Base-by-base conservation (phyloP, 1,284 basidiomycete genomes). In the Leccinum pallidistipes region DNA sequence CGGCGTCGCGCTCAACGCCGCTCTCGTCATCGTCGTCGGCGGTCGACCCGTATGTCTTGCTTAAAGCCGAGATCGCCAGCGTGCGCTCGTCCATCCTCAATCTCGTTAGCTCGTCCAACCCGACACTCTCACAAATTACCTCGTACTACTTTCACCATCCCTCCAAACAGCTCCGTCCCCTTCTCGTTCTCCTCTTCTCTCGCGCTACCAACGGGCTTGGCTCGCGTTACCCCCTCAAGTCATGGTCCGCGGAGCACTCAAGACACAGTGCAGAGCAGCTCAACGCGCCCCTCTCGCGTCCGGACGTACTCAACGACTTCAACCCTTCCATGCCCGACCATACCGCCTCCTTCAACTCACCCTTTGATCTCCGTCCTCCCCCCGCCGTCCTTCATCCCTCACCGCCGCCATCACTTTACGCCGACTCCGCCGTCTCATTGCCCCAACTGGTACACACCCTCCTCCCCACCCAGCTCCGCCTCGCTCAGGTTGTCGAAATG, bases 401-500 rank as follows among this genome's bases (percentile, higher is more conserved):
- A 3, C 83, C 68, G 64, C 70, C 80, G 71, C 66, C 81, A 64
- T 65, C 77, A 55, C 75, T 77, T 32, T 66, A 58, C 14, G 50
- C 55, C 47, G 65, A 62, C 6, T 55, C 69, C 2, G 34, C 49
- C 61, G 68, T 45, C 59, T 67, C 38, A 57, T 67, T 50, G 34
- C 65, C 18, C 74, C 76, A 57, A 58, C 74, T 36, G 69, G 82
- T 58, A 71, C 79, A 40, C 60, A 77, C 65, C 0, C 68, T 74
- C 5, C 84, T 98, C 8, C 94, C 97, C 7, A 92, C 94, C 0
- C 97, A 99, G 76, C 80, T 91, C 27, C 88, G 97, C 32, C 85
- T 99, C 27, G 97, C 97, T 2, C 94, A 97, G 72, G 97, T 99
- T 61, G 91, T 95, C 56, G 97, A 99, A 76, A 98, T 99, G 95